Percentiles rank a stretch among this genome's conserved stretches.
phyloP scores from a whole-genome alignment of 2,329 filamentous ascomycete species.

The Fusarium odoratissimum region DNA sequence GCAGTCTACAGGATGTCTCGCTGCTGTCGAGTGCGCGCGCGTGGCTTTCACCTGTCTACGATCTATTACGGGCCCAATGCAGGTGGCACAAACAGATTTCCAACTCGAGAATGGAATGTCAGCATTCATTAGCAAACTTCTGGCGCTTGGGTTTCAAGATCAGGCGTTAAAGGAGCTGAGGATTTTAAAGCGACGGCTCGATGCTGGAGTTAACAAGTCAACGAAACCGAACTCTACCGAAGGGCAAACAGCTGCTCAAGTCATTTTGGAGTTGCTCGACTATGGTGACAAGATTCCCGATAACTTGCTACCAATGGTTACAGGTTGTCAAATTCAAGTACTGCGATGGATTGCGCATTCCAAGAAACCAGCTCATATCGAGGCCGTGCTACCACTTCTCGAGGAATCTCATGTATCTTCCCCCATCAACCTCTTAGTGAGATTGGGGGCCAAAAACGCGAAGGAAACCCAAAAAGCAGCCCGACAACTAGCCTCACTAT shows the following conservation, averaged over 20 bases:
- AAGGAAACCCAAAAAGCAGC: constrained; percentile 67
- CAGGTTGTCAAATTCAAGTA: constrained; percentile 72
- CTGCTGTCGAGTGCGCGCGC: constrained; percentile 76
- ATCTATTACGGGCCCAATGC: constrained; percentile 64
- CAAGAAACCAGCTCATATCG: constrained; percentile 69
- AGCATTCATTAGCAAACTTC: constrained; percentile 73
- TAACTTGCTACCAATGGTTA: constrained; percentile 64
- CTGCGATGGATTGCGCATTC: constrained; percentile 71
- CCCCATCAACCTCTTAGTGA: constrained; percentile 67
- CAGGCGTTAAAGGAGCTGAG: constrained; percentile 76
- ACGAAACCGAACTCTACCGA: constrained; percentile 46
- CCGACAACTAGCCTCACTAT: constrained; percentile 74
- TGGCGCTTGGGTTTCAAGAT: constrained; percentile 73
- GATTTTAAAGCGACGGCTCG: constrained; percentile 72
- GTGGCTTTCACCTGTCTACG: constrained; percentile 74
- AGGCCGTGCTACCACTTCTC: constrained; percentile 67
- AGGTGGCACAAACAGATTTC: constrained; percentile 67
- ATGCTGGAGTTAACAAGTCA: constrained; percentile 53
- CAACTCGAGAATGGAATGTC: constrained; percentile 81
- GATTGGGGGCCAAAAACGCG: constrained; percentile 55
- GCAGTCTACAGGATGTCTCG: constrained; percentile 60
- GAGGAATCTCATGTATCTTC: constrained; percentile 65
- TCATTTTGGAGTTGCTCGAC: constrained; percentile 69
- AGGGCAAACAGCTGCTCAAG: constrained; percentile 45
- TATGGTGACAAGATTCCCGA: constrained; percentile 63